Conservation (phyloP, 495 filamentous ascomycete species). For the Aspergillus bridgeri region DNA sequence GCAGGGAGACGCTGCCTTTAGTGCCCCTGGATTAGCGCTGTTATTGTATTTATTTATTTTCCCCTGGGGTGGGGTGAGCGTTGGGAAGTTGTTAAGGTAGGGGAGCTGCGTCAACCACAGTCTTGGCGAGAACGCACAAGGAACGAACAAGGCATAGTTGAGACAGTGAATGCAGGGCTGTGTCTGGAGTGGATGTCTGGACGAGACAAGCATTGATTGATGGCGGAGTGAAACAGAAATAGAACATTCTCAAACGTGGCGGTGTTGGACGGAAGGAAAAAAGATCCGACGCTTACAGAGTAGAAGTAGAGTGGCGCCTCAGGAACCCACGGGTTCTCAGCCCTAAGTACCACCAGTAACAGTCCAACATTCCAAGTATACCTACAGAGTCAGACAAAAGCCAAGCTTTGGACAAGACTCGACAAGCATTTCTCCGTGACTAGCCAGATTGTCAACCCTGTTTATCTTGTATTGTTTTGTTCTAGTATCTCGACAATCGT, state of each 20-base stretch:
- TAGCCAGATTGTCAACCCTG: neutral
- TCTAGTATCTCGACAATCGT: neutral
- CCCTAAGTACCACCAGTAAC: too few relatives aligned
- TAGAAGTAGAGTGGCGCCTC: neutral
- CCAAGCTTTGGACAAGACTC: neutral
- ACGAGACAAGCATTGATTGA: neutral
- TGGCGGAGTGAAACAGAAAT: neutral
- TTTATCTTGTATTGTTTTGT: neutral
- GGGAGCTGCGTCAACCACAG: neutral
- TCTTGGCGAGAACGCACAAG: neutral
- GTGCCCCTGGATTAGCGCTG: neutral
- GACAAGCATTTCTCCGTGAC: neutral
- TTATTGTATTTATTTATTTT: too few relatives aligned
- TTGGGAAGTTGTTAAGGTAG: neutral
- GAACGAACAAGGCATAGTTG: neutral
- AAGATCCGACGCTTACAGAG: neutral
- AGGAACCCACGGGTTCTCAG: neutral
- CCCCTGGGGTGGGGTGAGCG: neutral
- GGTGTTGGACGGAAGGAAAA: neutral
- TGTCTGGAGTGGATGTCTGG: neutral
- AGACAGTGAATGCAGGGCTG: neutral
- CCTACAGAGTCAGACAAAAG: neutral
- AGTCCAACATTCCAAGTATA: too few relatives aligned
- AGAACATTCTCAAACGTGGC: neutral
- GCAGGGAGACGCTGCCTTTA: neutral